These are phyloP conservation scores for Podospora australis DNA, from an alignment of 495 filamentous ascomycete species.

Conservation along the genomic window DNA sequence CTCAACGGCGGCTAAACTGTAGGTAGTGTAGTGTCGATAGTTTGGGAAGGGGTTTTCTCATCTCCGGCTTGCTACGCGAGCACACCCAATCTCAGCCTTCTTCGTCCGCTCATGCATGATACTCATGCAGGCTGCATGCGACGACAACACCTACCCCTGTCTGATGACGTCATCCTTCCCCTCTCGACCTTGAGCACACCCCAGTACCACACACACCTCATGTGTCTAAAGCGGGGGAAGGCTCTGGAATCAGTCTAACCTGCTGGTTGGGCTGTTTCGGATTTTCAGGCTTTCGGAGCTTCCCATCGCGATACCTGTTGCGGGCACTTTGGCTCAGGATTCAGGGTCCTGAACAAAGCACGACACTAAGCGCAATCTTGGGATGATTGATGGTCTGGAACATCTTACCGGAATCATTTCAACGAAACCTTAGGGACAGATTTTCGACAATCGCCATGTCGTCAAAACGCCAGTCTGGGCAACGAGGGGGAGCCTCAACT, in stretches of 20 bases:
- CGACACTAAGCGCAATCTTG: too few relatives aligned
- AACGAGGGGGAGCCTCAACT: not conserved
- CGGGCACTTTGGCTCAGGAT: too few relatives aligned
- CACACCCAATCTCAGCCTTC: too few relatives aligned
- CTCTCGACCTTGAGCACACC: slow-evolving; percentile 1
- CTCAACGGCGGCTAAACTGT: too few relatives aligned
- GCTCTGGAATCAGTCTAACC: not conserved
- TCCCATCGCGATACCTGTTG: not conserved
- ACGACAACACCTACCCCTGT: not conserved
- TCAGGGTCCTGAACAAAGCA: too few relatives aligned
- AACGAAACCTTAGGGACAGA: too few relatives aligned
- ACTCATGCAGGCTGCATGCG: not conserved
- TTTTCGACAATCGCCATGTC: not conserved
- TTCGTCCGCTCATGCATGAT: too few relatives aligned
- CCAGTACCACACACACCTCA: not conserved
- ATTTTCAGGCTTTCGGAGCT: not conserved
- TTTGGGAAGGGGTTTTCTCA: too few relatives aligned
- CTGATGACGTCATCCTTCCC: slow-evolving; percentile 7
- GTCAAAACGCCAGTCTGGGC: not conserved
- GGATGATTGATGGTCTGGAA: too few relatives aligned
- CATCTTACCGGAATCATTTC: too few relatives aligned
- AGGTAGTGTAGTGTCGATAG: too few relatives aligned
- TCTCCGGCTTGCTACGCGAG: too few relatives aligned
- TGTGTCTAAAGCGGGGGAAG: not conserved
- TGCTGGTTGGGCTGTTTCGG: not conserved